Conservation (phyloP, 306 rosid genomes). For the Quercus parvula region DNA sequence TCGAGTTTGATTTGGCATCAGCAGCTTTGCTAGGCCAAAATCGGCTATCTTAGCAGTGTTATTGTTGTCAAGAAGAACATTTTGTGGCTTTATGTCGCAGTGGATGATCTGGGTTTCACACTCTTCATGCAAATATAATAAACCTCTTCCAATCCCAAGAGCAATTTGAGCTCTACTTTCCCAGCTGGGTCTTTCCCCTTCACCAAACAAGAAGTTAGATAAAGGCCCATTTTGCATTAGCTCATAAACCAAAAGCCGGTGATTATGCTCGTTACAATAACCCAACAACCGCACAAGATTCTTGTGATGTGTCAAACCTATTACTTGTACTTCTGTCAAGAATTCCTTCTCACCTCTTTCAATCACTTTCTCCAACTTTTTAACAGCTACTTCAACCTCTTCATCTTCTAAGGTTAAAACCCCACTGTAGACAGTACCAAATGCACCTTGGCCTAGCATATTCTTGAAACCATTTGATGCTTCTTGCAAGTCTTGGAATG, state of each 20-base stretch:
- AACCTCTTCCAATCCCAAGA: conserved; percentile 27
- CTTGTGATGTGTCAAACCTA: conserved; percentile 31
- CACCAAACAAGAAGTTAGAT: conserved; percentile 18
- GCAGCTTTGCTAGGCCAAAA: conserved; percentile 34
- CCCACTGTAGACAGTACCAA: conserved; percentile 26
- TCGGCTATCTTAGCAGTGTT: conserved; percentile 27
- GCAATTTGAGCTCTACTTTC: conserved; percentile 21
- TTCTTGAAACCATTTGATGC: conserved; percentile 29
- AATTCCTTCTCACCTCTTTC: conserved; percentile 34
- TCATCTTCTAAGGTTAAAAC: conserved; percentile 20
- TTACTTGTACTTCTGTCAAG: conserved; percentile 34
- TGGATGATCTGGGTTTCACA: conserved; percentile 33
- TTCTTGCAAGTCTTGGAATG: conserved; percentile 30
- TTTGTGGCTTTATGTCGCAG: conserved; percentile 39
- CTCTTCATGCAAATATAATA: conserved; percentile 35
- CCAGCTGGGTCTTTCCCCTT: conserved; percentile 28
- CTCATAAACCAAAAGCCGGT: conserved; percentile 36
- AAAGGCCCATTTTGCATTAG: conserved; percentile 28
- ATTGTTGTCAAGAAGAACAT: conserved; percentile 32
- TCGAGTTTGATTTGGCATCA: conserved; percentile 21
- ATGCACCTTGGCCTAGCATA: conserved; percentile 30
- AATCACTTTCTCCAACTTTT: conserved; percentile 15
- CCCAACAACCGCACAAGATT: conserved; percentile 32
- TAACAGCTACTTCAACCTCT: conserved; percentile 34
- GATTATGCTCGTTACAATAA: conserved; percentile 26